phyloP scores from a whole-genome alignment of 495 filamentous ascomycete species.

The Penicillium soppii region DNA sequence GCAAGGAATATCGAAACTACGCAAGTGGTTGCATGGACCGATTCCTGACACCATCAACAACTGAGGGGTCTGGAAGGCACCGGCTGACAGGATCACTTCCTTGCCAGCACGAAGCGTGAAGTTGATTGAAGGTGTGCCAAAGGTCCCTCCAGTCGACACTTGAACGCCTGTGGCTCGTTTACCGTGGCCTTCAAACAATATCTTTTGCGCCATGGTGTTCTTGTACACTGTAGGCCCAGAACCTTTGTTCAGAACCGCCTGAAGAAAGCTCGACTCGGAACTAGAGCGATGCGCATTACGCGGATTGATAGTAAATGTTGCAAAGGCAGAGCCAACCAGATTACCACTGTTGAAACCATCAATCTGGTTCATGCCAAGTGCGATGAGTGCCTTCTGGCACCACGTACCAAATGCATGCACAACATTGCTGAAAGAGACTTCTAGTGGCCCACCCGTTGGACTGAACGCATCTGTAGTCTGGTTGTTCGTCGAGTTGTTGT shows the following conservation, averaged over 20 bases:
- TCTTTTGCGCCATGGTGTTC: constrained; percentile 39
- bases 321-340: constrained; percentile 33
- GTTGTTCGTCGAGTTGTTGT: constrained; percentile 30
- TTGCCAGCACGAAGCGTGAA: constrained; percentile 44
- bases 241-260: constrained; percentile 18
- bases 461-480: constrained; percentile 23
- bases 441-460: constrained; percentile 37
- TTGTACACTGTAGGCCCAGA: constrained; percentile 34
- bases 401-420: constrained; percentile 28
- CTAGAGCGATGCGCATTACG: constrained; percentile 29
- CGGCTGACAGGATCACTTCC: constrained; percentile 60
- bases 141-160: constrained; percentile 27
- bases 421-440: constrained; percentile 21
- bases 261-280: constrained; percentile 43
- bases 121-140: constrained; percentile 28
- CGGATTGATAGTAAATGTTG: constrained; percentile 34
- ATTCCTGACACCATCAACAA: constrained; percentile 65
- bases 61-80: constrained; percentile 61
- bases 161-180: constrained; percentile 49
- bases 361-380: constrained; percentile 33
- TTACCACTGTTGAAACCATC: constrained; percentile 37
- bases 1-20: constrained; percentile 46
- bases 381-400: constrained; percentile 12
- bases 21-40: constrained; percentile 51
- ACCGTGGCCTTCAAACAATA: constrained; percentile 38